Percentiles rank a stretch among this genome's conserved stretches.
Evolutionary conservation across 2,329 filamentous ascomycete species (phyloP).

Genomic region (Pezicula carpinea): DNA sequence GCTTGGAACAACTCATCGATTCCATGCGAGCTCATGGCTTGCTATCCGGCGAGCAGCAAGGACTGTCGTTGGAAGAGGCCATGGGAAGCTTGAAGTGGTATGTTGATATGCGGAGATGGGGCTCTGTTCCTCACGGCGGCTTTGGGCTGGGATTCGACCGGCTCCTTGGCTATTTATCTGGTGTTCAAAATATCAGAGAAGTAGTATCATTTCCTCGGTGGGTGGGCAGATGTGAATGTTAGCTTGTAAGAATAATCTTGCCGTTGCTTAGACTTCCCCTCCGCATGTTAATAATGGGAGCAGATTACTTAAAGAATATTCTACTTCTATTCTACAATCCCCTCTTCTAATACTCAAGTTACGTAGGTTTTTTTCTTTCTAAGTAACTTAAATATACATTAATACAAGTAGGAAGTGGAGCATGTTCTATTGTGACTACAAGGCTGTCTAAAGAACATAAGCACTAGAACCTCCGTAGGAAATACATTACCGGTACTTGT

Average conservation of each 20-base stretch:
- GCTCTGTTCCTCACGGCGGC: slow-evolving; percentile 66
- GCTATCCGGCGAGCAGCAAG: slow-evolving; percentile 34
- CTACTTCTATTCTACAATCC: too few species aligned
- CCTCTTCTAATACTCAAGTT: too few species aligned
- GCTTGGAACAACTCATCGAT: slow-evolving; percentile 48
- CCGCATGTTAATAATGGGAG: too few species aligned
- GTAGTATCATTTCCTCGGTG: slow-evolving; percentile 65
- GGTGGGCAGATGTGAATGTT: slow-evolving; percentile 35
- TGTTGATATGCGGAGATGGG: slow-evolving; percentile 63
- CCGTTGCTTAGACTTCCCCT: too few species aligned
- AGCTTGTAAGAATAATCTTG: slow-evolving; percentile 1
- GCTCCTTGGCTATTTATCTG: slow-evolving; percentile 60
- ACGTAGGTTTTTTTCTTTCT: too few species aligned
- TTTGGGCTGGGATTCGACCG: slow-evolving; percentile 71
- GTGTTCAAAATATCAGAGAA: slow-evolving; percentile 62
- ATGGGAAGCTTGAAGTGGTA: slow-evolving; percentile 61
- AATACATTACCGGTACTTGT: too few species aligned
- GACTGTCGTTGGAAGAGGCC: slow-evolving; percentile 29
- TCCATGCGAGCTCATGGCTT: slow-evolving; percentile 58
- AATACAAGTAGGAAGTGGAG: too few species aligned
- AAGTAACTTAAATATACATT: too few species aligned
- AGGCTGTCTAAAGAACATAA: too few species aligned
- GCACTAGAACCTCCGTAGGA: too few species aligned
- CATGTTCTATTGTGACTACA: too few species aligned
- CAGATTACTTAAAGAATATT: too few species aligned